A percentile compares a stretch with the other conserved stretches of the same genome.
Evolutionary conservation across 2,329 filamentous ascomycete genomes (phyloP).

Genomic region (Diatrype stigma): DNA sequence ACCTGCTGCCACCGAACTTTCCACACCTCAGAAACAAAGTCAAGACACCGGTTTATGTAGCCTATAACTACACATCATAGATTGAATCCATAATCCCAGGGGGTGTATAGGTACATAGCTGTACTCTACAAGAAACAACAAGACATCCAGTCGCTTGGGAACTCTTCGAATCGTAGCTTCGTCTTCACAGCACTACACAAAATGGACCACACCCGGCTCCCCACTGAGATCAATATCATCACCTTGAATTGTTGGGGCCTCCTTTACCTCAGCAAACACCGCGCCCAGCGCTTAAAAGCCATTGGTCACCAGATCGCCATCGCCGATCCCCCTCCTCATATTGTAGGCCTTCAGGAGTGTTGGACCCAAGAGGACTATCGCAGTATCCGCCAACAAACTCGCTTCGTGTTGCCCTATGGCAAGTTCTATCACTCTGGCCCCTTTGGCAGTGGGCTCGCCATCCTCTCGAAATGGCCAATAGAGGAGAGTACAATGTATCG

Average conservation of each 20-base stretch:
- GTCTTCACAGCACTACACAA: constrained; percentile 9
- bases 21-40: no score
- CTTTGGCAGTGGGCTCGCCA: constrained; percentile 84
- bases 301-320: constrained; percentile 77
- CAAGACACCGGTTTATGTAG: no score
- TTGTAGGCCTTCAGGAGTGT: constrained; percentile 93
- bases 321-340: constrained; percentile 66
- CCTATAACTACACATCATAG: no score
- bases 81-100: no score
- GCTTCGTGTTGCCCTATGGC: constrained; percentile 73
- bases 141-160: not conserved
- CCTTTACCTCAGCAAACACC: constrained; percentile 76
- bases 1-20: no score
- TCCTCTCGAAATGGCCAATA: constrained; percentile 89
- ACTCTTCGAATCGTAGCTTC: not conserved
- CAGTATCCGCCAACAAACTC: constrained; percentile 69
- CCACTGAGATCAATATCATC: constrained; percentile 67
- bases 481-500: constrained; percentile 80
- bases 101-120: no score
- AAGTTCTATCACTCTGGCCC: constrained; percentile 92
- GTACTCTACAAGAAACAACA: no score
- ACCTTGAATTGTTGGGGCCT: constrained; percentile 98
- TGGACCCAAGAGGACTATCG: constrained; percentile 85
- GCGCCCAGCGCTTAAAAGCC: constrained; percentile 71
- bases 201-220: constrained; percentile 30